Evolutionary conservation across 257 asterid species (phyloP), one percentile per base, ranked within the genome.

Genomic region (Solanum bulbocastanum): DNA sequence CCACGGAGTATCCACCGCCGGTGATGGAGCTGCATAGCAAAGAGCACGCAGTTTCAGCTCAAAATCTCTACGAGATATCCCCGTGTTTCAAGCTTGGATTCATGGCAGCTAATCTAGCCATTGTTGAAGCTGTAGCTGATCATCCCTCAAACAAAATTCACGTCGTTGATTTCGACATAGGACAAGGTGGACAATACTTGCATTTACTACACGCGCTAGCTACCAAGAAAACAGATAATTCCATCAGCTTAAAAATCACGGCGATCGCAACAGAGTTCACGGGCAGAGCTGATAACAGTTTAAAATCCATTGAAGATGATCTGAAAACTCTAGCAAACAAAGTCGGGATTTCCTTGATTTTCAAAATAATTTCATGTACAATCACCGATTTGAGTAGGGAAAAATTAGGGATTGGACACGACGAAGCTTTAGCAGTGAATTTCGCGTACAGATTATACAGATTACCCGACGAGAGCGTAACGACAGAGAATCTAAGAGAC

Each of bases 81-180:
- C 94, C 96, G 33, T 96, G 98, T 86, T 96, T 96, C 89, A 95
- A 93, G 93, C 94, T 96, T 23, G 98, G 98, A 1, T 93, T 96
- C 93, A 95, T 94, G 96, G 98, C 98, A 3, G 98, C 96, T 22
- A 96, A 96, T 89, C 89, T 94, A 2, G 96, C 95, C 10, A 96
- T 95, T 49, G 90, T 95, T 22, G 96, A 96, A 73, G 95, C 96
- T 3, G 86, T 90, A 15, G 83, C 91, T 10, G 95, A 95, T 65
- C 83, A 88, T 60, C 87, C 81, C 16, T 69, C 82, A 36, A 40
- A 27, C 10, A 94, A 92, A 87, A 92, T 96, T 7, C 98, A 96
- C 56, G 95, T 96, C 14, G 39, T 96, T 81, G 98, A 96, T 93
- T 95, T 95, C n/a, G 98, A 95, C 72, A 91, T 96, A 65, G 96